These are phyloP conservation scores for Hordeum marinum DNA, from an alignment of 176 grass and related monocot genomes.

Conservation along the genomic window DNA sequence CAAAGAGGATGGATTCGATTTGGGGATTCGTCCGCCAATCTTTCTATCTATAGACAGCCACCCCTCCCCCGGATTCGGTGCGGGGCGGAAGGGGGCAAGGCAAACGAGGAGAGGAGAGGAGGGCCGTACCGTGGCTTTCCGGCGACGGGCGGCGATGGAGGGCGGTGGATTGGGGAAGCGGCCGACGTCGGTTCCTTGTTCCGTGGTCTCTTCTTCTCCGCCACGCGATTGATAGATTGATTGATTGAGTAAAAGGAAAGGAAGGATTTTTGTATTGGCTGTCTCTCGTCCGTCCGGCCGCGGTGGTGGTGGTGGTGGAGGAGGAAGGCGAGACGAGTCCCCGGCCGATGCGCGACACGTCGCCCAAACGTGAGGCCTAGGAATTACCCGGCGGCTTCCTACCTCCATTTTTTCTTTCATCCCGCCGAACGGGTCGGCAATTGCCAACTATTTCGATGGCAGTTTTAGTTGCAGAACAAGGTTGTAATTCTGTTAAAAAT, in stretches of 20 bases:
- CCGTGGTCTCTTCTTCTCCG: background rate
- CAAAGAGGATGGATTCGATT: background rate
- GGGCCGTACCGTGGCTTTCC: background rate
- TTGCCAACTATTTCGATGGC: too few species aligned
- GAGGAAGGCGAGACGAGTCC: slow-evolving; percentile 29
- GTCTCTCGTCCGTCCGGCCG: background rate
- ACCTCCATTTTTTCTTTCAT: too few species aligned
- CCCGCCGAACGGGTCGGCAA: too few species aligned
- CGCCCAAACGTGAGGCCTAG: background rate
- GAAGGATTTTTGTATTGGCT: background rate
- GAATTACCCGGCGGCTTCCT: background rate
- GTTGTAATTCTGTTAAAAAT: too few species aligned
- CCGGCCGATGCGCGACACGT: background rate
- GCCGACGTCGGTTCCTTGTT: background rate
- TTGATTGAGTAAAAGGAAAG: too few species aligned
- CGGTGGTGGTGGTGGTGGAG: slow-evolving; percentile 3
- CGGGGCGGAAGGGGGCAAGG: too few species aligned
- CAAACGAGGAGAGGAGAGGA: slow-evolving; percentile 11
- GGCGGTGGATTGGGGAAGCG: slow-evolving; percentile 33
- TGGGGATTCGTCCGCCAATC: background rate
- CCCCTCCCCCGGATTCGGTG: background rate
- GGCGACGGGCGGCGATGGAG: background rate
- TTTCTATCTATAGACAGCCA: background rate
- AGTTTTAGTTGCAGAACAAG: too few species aligned
- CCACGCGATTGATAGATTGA: background rate